These are phyloP conservation scores for Podaxis sp. DNA, from an alignment of 768 basidiomycete genomes.

Conservation along the genomic window DNA sequence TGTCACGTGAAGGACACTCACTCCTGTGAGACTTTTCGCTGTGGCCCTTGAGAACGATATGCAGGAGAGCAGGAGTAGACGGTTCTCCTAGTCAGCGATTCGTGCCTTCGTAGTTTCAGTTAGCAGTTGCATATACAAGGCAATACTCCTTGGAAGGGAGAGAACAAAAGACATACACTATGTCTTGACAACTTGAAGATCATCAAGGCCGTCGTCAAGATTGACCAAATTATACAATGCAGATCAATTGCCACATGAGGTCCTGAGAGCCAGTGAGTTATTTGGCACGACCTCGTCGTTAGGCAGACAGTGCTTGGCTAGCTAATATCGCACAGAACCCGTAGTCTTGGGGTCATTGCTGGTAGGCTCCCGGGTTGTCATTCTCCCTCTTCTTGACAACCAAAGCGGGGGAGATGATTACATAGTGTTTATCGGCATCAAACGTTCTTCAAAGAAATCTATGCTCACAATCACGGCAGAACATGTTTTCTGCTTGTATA, in stretches of 20 bases:
- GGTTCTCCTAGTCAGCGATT: background rate
- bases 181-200: constrained; percentile 11
- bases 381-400: background rate
- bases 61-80: background rate
- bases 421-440: background rate
- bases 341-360: background rate
- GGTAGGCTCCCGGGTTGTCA: background rate
- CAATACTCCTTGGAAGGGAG: background rate
- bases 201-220: constrained; percentile 13
- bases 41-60: background rate
- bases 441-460: too few relatives aligned
- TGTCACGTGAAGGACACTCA: background rate
- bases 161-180: background rate
- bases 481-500: too few relatives aligned
- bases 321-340: background rate
- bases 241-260: background rate
- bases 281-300: background rate
- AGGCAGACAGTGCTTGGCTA: background rate
- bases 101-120: background rate
- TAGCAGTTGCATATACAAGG: background rate
- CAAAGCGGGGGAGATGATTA: background rate
- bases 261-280: background rate
- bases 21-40: background rate
- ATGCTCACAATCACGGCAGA: too few relatives aligned
- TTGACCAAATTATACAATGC: constrained; percentile 7